phyloP scores from a whole-genome alignment of 139 green algal species.

The Volvox reticuliferus region DNA sequence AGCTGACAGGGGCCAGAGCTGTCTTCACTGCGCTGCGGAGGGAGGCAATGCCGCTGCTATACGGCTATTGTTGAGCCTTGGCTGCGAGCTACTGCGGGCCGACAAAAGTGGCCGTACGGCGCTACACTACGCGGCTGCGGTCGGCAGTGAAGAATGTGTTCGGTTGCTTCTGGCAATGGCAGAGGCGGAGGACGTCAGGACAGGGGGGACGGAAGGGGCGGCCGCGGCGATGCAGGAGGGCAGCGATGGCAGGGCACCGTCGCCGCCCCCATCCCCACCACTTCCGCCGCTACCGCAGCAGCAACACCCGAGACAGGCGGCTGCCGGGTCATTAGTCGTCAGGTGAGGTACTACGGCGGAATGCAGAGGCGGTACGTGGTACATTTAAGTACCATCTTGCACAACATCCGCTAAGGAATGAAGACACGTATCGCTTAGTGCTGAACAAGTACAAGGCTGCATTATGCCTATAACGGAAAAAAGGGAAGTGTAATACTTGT shows the following conservation, averaged over 20 bases:
- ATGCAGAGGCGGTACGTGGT: too few species aligned
- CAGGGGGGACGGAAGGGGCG: background rate
- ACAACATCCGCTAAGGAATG: too few species aligned
- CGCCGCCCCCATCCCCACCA: too few species aligned
- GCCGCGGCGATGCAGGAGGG: background rate
- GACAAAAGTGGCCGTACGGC: slow-evolving; percentile 26
- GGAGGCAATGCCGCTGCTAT: slow-evolving; percentile 1
- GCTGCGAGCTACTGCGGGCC: background rate
- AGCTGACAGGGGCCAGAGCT: slow-evolving; percentile 19
- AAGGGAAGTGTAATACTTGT: too few species aligned
- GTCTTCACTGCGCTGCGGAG: background rate
- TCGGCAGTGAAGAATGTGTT: background rate
- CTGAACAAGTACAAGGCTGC: too few species aligned
- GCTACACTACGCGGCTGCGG: slow-evolving; percentile 8
- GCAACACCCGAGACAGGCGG: background rate
- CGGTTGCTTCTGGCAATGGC: slow-evolving; percentile 9
- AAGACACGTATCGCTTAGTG: too few species aligned
- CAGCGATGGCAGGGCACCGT: background rate
- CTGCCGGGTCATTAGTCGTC: too few species aligned
- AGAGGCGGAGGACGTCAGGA: background rate
- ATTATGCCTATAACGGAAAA: too few species aligned
- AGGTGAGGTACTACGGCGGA: too few species aligned
- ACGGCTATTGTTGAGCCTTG: background rate
- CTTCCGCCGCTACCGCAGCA: background rate
- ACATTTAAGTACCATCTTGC: too few species aligned